Conservation (phyloP, 768 basidiomycete species). For the Zangia roseola region DNA sequence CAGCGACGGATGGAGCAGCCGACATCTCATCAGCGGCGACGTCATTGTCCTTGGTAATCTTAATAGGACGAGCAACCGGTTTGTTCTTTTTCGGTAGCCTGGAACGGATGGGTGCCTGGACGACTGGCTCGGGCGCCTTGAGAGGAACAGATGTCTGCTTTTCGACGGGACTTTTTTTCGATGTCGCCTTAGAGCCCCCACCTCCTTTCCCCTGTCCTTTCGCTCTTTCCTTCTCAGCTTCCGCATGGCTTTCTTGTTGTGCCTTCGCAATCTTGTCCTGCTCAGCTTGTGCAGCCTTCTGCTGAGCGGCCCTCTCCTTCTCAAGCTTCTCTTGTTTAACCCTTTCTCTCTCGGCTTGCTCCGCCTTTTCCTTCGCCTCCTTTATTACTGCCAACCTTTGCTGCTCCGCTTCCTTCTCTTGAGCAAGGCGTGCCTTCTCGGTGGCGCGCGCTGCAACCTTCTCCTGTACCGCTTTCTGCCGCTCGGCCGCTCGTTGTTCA, state of each 20-base stretch:
- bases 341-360: constrained; percentile 35
- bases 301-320: constrained; percentile 32
- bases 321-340: constrained; percentile 40
- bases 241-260: constrained; percentile 32
- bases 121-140: constrained; percentile 35
- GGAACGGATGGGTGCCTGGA: constrained; percentile 73
- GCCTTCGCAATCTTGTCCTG: constrained; percentile 35
- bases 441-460: constrained; percentile 51
- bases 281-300: constrained; percentile 36
- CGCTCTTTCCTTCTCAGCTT: constrained; percentile 29
- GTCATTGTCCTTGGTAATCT: constrained; percentile 60
- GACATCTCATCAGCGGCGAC: constrained; percentile 40
- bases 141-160: constrained; percentile 20
- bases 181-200: constrained; percentile 23
- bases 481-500: constrained; percentile 59
- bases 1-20: constrained; percentile 42
- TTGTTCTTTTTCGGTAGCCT: constrained; percentile 85
- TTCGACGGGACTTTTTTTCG: constrained; percentile 17
- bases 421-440: constrained; percentile 52
- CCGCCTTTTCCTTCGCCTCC: constrained; percentile 39
- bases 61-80: constrained; percentile 57
- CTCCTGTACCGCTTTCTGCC: constrained; percentile 55
- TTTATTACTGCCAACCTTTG: constrained; percentile 42
- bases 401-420: constrained; percentile 56
- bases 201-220: constrained; percentile 26